Conservation (phyloP, 345 rosid species). For the Jatropha curcas region DNA sequence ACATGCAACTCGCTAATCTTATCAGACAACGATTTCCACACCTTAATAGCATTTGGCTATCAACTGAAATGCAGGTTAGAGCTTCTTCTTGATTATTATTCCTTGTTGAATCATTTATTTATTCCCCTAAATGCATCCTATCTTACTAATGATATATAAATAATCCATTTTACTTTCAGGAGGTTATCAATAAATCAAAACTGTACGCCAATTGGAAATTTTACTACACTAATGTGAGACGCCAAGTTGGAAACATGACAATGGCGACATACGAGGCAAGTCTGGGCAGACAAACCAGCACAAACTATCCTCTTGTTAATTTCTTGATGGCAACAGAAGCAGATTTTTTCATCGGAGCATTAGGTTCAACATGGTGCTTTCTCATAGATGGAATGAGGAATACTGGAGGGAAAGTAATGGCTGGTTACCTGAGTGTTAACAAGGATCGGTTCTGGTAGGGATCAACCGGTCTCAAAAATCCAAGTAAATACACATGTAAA, state of each 20-base stretch:
- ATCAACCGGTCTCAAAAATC: not conserved
- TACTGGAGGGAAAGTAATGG: constrained; percentile 93
- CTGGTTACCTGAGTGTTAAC: constrained; percentile 90
- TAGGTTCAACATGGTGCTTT: constrained; percentile 97
- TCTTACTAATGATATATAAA: not conserved
- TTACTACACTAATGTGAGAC: constrained; percentile 72
- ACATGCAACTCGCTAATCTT: constrained; percentile 66
- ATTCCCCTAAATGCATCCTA: not conserved
- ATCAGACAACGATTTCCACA: constrained; percentile 64
- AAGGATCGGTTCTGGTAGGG: constrained; percentile 91
- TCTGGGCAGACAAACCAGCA: constrained; percentile 89
- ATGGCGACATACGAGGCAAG: constrained; percentile 89
- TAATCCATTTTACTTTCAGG: constrained; percentile 29
- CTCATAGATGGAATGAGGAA: constrained; percentile 97
- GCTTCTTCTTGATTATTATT: too few relatives aligned
- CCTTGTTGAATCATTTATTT: not conserved
- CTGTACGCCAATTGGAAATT: constrained; percentile 58
- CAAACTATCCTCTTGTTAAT: constrained; percentile 90
- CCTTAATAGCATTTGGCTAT: constrained; percentile 76
- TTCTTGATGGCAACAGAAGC: constrained; percentile 90
- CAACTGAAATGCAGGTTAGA: constrained; percentile 87
- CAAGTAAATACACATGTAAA: not conserved
- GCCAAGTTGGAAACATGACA: constrained; percentile 74
- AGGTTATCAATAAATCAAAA: constrained; percentile 64
- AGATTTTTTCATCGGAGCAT: constrained; percentile 85